Base-by-base conservation (phyloP, 306 rosid genomes). In the Pyrus communis region DNA sequence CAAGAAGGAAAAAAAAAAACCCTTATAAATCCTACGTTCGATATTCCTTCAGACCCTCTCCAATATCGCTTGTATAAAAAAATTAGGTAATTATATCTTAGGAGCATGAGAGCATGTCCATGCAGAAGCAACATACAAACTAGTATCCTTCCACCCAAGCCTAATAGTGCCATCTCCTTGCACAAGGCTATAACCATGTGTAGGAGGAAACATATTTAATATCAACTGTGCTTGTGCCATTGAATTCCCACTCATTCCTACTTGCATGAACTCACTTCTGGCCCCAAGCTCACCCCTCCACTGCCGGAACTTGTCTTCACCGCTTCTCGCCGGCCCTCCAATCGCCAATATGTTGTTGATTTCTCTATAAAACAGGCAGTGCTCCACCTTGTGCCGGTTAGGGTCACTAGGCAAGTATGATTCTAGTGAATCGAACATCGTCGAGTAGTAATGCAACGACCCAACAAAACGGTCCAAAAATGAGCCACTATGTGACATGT, bases 181-280 rank as follows among this genome's bases (percentile, higher is more conserved):
- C 2, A 87, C 90, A 75, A 94, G 87, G 61, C 81, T 91, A 76
- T 90, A 91, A 0, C 96, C 98, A 70, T 80, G 82, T 61, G 81
- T 43, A 11, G 89, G 80, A 70, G 89, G 83, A 42, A 82, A 90
- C 95, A 87, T 91, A 79, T 88, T 94, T 80, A 94, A 25, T 67
- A 91, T 92, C 89, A 94, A 78, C 63, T 89, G 96, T 6, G 97
- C 96, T 74, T 94, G 97, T 66, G 91, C 96, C 96, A 90, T 87
- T 11, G 96, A 86, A 76, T 87, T 90, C 1, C 76, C 88, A 73
- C 97, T 91, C 93, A 90, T 88, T 27, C 93, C 91, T 42, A 91
- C 83, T 27, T 86, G 93, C 60, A 82, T 67, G 69, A 91, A 85
- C 38, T 85, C 69, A 52, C 79, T 80, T 17, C 87, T 87, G 1